A percentile compares a stretch with the other conserved stretches of the same genome.
Conservation (phyloP, 2,329 filamentous ascomycete species). For the Alternaria sp. region DNA sequence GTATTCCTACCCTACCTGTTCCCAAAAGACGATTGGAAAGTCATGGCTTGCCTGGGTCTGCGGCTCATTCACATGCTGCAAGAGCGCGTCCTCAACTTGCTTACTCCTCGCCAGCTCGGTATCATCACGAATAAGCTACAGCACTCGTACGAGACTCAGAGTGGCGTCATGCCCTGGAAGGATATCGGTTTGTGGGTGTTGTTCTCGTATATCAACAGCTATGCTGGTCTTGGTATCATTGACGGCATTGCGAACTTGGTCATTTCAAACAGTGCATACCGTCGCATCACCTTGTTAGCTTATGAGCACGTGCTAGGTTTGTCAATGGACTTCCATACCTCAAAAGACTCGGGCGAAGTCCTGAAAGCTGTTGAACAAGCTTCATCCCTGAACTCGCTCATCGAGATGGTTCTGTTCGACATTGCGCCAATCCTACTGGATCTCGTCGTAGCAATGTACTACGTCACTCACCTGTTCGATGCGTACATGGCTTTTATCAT, state of each 20-base stretch:
- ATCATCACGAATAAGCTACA: conserved; percentile 76
- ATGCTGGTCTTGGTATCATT: conserved; percentile 61
- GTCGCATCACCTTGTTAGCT: conserved; percentile 66
- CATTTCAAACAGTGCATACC: conserved; percentile 66
- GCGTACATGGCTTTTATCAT: conserved; percentile 57
- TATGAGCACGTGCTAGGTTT: conserved; percentile 74
- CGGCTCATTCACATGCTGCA: conserved; percentile 74
- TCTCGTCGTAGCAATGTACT: conserved; percentile 67
- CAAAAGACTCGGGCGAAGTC: conserved; percentile 70
- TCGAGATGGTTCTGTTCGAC: conserved; percentile 68
- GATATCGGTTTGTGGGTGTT: conserved; percentile 62
- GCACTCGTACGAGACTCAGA: conserved; percentile 49
- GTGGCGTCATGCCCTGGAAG: conserved; percentile 59
- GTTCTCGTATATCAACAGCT: conserved; percentile 59
- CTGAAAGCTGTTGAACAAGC: conserved; percentile 72
- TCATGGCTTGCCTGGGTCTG: conserved; percentile 73
- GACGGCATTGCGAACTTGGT: conserved; percentile 63
- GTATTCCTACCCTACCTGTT: conserved; percentile 81
- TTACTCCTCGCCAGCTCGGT: conserved; percentile 83
- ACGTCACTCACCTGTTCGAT: conserved; percentile 70
- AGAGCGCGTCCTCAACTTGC: conserved; percentile 75
- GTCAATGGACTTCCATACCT: conserved; percentile 74
- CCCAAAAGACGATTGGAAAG: conserved; percentile 70
- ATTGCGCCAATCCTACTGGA: conserved; percentile 70
- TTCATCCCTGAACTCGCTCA: conserved; percentile 64